Base-by-base conservation (phyloP, 805 yeast species). In the Zygosaccharomyces bisporus region DNA sequence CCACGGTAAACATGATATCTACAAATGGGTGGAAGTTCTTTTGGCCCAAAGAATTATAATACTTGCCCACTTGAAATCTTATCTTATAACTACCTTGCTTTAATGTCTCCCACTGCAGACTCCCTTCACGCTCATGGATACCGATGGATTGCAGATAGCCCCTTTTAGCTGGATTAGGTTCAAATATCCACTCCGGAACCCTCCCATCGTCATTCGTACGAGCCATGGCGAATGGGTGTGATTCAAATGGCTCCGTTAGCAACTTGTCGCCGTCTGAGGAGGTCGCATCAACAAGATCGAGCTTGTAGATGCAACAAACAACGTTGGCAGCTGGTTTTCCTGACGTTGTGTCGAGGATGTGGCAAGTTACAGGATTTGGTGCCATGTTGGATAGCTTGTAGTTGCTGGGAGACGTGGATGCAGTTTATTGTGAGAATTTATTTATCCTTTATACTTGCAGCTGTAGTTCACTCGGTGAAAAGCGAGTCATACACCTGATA, bases 261-360 rank as follows among this genome's bases (percentile, higher is more conserved):
- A 50, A 54, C 30, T 45, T 60, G 36, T 34, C 66, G 34, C 32
- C 51, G 18, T 41, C 50, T 4, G 27, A 13, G 10, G 45, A 14
- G 10, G 25, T 23, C 44, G 18, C 61, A 48, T 41, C 39, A 6
- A 49, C 47, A 4, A 61, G 52, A 4, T 54, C 57, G 3, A 69
- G 44, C 24, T 47, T 52, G 57, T 70, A 77, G 29, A 84, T 67
- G 21, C 80, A 80, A 58, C 93, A 86, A 2, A 72, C 67, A n/a
- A 90, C 90, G n/a, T 72, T 74, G 0, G 67, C 60, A 1, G 96
- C 96, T 1, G 98, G 98, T 47, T 71, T 74, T 1, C 98, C 98
- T 6, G 72, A 66, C 7, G 85, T 81, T 5, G 96, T 89, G 58
- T 90, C 96, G 17, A 90, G 71, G 7, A 90, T 77, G 63, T 90